Conservation (phyloP, 2,329 filamentous ascomycete species). For the Capronia epimyces region DNA sequence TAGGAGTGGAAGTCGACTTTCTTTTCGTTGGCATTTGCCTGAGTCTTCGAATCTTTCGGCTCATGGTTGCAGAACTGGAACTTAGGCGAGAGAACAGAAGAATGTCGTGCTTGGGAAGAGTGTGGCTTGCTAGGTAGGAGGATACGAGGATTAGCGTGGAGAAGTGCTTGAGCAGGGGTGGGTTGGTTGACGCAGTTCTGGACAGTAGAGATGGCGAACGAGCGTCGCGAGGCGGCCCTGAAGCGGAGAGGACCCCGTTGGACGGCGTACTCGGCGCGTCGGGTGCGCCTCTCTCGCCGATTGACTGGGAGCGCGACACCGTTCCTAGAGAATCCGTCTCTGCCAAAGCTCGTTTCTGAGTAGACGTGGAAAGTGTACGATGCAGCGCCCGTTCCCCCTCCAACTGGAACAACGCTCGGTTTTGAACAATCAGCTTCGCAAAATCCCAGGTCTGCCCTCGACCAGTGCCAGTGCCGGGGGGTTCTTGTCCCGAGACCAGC, state of each 20-base stretch:
- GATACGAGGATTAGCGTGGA: slow-evolving; percentile 45
- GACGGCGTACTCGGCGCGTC: not conserved
- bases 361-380: slow-evolving; percentile 31
- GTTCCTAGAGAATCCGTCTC: not conserved
- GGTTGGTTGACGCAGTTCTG: slow-evolving; percentile 25
- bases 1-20: slow-evolving; percentile 8
- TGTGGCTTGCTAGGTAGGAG: slow-evolving; percentile 46
- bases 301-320: not conserved
- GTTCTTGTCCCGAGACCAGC: slow-evolving; percentile 60
- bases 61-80: slow-evolving; percentile 39
- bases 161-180: slow-evolving; percentile 39
- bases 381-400: slow-evolving; percentile 43
- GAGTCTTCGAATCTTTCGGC: slow-evolving; percentile 41
- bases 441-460: slow-evolving; percentile 69
- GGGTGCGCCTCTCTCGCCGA: slow-evolving; percentile 7
- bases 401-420: slow-evolving; percentile 42
- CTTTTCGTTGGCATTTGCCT: slow-evolving; percentile 33
- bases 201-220: not conserved
- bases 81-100: slow-evolving; percentile 48
- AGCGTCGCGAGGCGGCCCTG: not conserved
- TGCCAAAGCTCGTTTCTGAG: slow-evolving; percentile 3
- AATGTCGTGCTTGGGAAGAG: slow-evolving; percentile 43
- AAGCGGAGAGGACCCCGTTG: not conserved
- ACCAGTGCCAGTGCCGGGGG: slow-evolving; percentile 32
- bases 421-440: slow-evolving; percentile 65